Conservation (phyloP, 177 flowering plant species). For the Vitis hybrid region DNA sequence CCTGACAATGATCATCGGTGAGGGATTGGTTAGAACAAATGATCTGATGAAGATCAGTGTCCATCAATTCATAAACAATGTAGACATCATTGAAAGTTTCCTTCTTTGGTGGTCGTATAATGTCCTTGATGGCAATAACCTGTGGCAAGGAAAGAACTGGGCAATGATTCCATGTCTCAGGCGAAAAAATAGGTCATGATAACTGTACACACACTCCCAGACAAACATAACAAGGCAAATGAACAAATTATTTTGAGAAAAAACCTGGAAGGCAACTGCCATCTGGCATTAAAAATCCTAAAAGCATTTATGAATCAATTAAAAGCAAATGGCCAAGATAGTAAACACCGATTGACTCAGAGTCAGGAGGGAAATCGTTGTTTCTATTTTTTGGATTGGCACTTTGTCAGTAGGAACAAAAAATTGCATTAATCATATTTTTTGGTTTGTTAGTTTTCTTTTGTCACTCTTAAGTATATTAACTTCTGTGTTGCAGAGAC, state of each 20-base stretch:
- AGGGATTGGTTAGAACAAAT: constrained; percentile 76
- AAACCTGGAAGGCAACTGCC: background rate
- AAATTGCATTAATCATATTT: too few species aligned
- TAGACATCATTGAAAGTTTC: constrained; percentile 86
- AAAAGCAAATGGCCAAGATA: background rate
- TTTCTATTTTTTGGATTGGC: too few species aligned
- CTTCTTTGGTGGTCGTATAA: constrained; percentile 72
- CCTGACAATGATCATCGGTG: constrained; percentile 90
- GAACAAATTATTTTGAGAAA: background rate
- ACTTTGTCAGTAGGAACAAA: too few species aligned
- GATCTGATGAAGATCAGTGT: constrained; percentile 91
- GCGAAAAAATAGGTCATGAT: background rate
- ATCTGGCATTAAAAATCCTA: background rate
- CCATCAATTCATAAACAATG: constrained; percentile 90
- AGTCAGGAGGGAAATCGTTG: too few species aligned
- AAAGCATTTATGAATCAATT: background rate
- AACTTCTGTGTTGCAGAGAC: too few species aligned
- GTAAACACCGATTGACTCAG: background rate
- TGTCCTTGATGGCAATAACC: constrained; percentile 78
- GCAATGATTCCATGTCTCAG: background rate
- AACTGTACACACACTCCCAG: background rate
- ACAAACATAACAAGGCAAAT: background rate
- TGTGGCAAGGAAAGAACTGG: constrained; percentile 24
- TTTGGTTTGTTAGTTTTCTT: too few species aligned
- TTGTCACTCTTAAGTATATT: too few species aligned